Evolutionary conservation across 192 early-diverging fungal species (phyloP), one percentile per base, ranked within the genome.

Genomic region (Phycomyces nitens): DNA sequence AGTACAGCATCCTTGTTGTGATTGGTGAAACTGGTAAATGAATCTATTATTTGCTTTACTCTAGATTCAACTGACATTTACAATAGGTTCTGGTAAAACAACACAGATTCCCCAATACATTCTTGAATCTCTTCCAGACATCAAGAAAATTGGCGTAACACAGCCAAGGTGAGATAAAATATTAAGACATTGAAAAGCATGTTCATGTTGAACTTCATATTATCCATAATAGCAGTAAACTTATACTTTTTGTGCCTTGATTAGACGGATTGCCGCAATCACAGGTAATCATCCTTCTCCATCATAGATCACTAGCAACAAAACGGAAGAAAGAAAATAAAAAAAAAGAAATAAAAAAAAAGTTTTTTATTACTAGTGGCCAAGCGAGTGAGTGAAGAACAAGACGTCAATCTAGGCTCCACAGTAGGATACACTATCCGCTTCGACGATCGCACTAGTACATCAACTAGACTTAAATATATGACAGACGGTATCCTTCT

Each of bases 401-500:
- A 92, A 52, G 88, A 86, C 47, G 85, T 86, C 43, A 86, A 83
- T 52, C 70, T 99, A 23, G 97, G 95, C 12, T 68, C 79, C 12
- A 82, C 80, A 39, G 90, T 99, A 1, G 97, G 97, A 12, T 99
- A 99, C 64, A 83, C 92, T 0, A 94, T 99, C 27, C 87, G 97
- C 27, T 97, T 97, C 63, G 97, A 99, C 61, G 97, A 99, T 72
- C 90, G 86, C 49, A 97, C 97, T 15, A 83, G 84, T 6, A 70
- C 84, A 0, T 78, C 83, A 54, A 99, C 97, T 5, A 75, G 80
- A n/a, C 87, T 99, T 26, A 94, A 92, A 70, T 97, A 97, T 77
- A 95, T 97, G 92, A 99, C 96, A 9, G 97, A 97, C 54, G 97
- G 97, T 80, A 91, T 97, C 29, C 77, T 99, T 21, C 77, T 94